phyloP scores from a whole-genome alignment of 2,329 filamentous ascomycete species.

The Coleophoma crateriformis region DNA sequence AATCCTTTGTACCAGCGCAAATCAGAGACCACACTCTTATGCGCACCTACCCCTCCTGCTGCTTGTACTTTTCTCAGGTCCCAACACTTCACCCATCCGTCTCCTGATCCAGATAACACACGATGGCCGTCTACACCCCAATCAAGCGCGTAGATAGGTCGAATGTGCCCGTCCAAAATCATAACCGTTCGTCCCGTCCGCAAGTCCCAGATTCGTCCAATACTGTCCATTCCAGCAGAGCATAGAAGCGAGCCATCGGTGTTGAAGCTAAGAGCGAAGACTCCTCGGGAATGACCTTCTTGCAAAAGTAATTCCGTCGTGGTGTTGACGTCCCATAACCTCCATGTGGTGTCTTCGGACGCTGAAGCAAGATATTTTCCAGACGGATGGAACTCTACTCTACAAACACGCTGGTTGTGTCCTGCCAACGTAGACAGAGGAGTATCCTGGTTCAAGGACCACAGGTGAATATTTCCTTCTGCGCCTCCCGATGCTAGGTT shows the following conservation, averaged over 20 bases:
- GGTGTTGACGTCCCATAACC: slow-evolving; percentile 88
- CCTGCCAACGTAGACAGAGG: slow-evolving; percentile 78
- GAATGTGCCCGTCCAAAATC: slow-evolving; percentile 83
- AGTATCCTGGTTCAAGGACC: slow-evolving; percentile 83
- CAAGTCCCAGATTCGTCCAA: slow-evolving; percentile 92
- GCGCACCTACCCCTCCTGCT: slow-evolving; percentile 81
- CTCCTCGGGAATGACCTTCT: slow-evolving; percentile 90
- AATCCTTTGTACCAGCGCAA: slow-evolving; percentile 88
- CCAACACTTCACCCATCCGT: slow-evolving; percentile 98
- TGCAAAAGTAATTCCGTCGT: slow-evolving; percentile 80
- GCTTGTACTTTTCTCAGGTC: slow-evolving; percentile 85
- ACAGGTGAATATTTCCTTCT: slow-evolving; percentile 82
- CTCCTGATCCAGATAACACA: slow-evolving; percentile 86
- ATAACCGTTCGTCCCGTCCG: slow-evolving; percentile 90
- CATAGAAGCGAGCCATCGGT: slow-evolving; percentile 85
- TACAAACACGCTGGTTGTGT: slow-evolving; percentile 81
- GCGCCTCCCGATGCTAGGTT: slow-evolving; percentile 90
- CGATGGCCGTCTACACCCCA: slow-evolving; percentile 90
- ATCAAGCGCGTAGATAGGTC: slow-evolving; percentile 87
- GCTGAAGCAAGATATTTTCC: slow-evolving; percentile 87
- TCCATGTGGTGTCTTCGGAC: slow-evolving; percentile 94
- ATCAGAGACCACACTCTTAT: slow-evolving; percentile 87
- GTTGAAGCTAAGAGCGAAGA: slow-evolving; percentile 88
- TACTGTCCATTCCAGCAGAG: slow-evolving; percentile 89
- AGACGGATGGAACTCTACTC: slow-evolving; percentile 91